phyloP scores from a whole-genome alignment of 225 moss, liverwort and hornwort species.

The Neckera pumila region DNA sequence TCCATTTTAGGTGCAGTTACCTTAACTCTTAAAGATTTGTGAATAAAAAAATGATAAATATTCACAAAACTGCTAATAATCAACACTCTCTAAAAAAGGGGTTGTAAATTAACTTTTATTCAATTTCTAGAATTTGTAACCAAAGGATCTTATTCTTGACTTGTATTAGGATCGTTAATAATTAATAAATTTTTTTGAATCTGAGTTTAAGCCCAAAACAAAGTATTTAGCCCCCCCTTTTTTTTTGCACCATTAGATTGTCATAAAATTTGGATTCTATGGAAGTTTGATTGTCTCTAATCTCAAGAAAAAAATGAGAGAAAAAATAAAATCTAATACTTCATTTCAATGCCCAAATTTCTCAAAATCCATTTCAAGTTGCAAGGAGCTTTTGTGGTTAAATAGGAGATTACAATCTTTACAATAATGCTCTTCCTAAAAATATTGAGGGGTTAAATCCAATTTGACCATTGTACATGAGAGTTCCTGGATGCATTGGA shows the following conservation, averaged over 20 bases:
- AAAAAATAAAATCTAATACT: neutral
- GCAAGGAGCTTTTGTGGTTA: neutral
- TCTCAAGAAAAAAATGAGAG: neutral
- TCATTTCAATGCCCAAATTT: neutral
- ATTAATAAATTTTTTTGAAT: too few species aligned
- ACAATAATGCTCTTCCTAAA: neutral
- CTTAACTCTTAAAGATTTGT: neutral
- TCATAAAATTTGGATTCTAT: too few species aligned
- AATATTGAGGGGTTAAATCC: neutral
- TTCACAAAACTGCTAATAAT: neutral
- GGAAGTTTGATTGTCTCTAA: neutral
- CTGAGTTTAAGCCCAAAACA: fast-evolving
- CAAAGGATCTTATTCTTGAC: neutral
- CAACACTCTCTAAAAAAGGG: neutral
- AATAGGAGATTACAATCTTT: neutral
- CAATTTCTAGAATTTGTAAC: too few species aligned
- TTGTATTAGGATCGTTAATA: neutral
- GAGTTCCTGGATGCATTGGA: neutral
- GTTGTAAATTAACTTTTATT: neutral
- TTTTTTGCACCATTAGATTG: too few species aligned
- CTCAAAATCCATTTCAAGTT: neutral
- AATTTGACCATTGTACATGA: neutral
- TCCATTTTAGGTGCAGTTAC: too few species aligned
- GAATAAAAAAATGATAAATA: neutral
- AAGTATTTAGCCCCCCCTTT: too few species aligned